Percentiles rank a stretch among this genome's conserved stretches.
These are phyloP conservation scores for Pseudomicrostroma phylloplanum DNA, from an alignment of 1,284 basidiomycete genomes.

Conservation along the genomic window DNA sequence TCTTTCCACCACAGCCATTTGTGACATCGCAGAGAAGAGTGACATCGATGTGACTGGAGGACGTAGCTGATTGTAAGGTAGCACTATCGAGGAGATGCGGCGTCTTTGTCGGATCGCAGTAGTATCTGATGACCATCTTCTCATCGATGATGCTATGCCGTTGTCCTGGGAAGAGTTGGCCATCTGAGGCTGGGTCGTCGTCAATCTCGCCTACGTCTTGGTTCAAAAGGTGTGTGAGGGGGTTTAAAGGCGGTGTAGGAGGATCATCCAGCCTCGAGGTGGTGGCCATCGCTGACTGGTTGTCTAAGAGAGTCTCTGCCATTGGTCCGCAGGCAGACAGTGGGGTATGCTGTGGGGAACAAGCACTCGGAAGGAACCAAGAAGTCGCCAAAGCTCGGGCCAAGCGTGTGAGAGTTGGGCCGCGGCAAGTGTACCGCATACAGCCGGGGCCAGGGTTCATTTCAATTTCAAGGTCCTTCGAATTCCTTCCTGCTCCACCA, in stretches of 20 bases:
- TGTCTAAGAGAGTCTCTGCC: too few species aligned
- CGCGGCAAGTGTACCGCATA: too few species aligned
- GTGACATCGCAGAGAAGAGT: slow-evolving; percentile 65
- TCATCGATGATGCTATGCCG: slow-evolving; percentile 54
- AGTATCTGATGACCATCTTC: slow-evolving; percentile 32
- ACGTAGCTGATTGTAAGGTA: background rate
- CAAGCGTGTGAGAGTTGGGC: too few species aligned
- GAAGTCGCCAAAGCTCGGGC: too few species aligned
- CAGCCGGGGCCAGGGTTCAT: too few species aligned
- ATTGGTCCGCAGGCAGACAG: too few species aligned
- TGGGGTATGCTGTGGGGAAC: too few species aligned
- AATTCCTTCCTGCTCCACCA: background rate
- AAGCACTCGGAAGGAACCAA: too few species aligned
- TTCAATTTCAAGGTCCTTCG: background rate
- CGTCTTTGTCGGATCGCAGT: slow-evolving; percentile 14
- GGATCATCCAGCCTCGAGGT: too few species aligned
- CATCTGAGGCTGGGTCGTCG: background rate
- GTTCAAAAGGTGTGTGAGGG: slow-evolving; percentile 2
- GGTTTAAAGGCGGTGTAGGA: background rate
- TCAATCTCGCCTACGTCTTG: too few species aligned
- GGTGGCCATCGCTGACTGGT: too few species aligned
- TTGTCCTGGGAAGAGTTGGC: slow-evolving; percentile 57
- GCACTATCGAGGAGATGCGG: slow-evolving; percentile 14
- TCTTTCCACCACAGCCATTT: slow-evolving; percentile 81
- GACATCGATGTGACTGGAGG: slow-evolving; percentile 34